Evolutionary conservation across 257 asterid genomes (phyloP).

Genomic region (Cruciata laevipes): DNA sequence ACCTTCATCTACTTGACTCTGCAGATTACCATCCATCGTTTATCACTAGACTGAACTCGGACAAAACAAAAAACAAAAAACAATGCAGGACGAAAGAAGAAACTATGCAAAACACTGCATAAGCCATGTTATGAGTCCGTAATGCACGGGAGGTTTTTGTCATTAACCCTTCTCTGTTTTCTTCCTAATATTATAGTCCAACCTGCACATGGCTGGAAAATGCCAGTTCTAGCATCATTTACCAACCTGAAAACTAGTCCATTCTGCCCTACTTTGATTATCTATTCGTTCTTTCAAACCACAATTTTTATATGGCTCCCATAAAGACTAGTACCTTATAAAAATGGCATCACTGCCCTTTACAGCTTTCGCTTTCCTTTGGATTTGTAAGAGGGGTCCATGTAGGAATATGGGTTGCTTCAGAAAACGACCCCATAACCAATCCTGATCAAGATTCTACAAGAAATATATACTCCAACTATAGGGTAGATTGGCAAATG

Average conservation of each 20-base stretch:
- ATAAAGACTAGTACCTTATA: background rate
- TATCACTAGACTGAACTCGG: background rate
- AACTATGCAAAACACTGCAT: background rate
- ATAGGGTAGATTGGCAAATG: slow-evolving; percentile 7
- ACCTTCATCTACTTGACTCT: background rate
- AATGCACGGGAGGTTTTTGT: slow-evolving; percentile 31
- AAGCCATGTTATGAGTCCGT: slow-evolving; percentile 35
- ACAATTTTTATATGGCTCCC: background rate
- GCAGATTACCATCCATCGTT: background rate
- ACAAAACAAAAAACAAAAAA: background rate
- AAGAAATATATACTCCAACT: slow-evolving; percentile 12
- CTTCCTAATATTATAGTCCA: slow-evolving; percentile 29
- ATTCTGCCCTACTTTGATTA: slow-evolving; percentile 10
- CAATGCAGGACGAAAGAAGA: background rate
- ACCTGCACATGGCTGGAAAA: slow-evolving; percentile 50
- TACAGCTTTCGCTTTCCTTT: slow-evolving; percentile 27
- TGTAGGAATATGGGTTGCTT: slow-evolving; percentile 25
- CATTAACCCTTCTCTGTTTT: slow-evolving; percentile 23
- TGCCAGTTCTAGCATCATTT: slow-evolving; percentile 30
- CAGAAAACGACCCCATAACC: slow-evolving; percentile 27
- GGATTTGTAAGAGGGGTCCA: slow-evolving; percentile 32
- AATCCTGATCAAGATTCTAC: slow-evolving; percentile 31
- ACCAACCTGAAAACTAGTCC: slow-evolving; percentile 29
- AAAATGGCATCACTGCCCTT: slow-evolving; percentile 7
- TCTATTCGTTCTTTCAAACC: background rate